Percentiles rank a stretch among this genome's conserved stretches.
Evolutionary conservation across 2,329 filamentous ascomycete species (phyloP).

Genomic region (Penicillium janthinellum): DNA sequence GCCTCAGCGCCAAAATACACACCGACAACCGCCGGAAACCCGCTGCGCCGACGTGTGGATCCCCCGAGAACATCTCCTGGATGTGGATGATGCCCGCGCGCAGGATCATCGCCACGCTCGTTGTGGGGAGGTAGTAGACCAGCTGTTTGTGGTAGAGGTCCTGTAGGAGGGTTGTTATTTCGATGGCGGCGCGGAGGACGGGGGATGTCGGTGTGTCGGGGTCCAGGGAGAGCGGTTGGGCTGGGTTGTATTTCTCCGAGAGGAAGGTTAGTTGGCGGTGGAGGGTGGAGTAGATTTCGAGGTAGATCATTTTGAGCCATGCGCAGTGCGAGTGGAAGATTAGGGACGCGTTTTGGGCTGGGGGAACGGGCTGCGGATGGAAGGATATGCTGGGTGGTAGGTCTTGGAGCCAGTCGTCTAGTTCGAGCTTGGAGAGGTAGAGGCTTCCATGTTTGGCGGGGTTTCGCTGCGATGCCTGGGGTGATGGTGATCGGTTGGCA

Average conservation of each 20-base stretch:
- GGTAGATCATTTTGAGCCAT: conserved; percentile 82
- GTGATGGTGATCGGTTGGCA: not conserved
- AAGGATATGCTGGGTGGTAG: conserved; percentile 24
- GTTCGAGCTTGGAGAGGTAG: conserved; percentile 7
- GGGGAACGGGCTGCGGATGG: conserved; percentile 51
- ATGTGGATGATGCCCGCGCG: conserved; percentile 87
- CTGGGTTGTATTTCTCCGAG: conserved; percentile 7
- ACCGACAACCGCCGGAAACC: conserved; percentile 6
- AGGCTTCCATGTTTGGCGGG: not conserved
- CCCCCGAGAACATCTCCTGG: conserved; percentile 61
- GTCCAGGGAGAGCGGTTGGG: conserved; percentile 3
- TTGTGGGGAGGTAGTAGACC: conserved; percentile 75
- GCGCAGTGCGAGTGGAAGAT: conserved; percentile 66
- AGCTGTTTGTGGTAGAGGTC: conserved; percentile 69
- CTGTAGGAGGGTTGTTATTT: conserved; percentile 73
- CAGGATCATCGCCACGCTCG: conserved; percentile 78
- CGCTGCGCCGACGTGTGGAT: not conserved
- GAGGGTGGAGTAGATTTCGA: conserved; percentile 78
- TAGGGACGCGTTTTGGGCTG: conserved; percentile 47
- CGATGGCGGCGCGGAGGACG: conserved; percentile 59
- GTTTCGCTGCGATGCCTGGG: not conserved
- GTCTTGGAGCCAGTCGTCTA: conserved; percentile 12
- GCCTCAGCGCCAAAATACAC: conserved; percentile 9
- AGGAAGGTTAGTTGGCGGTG: conserved; percentile 77
- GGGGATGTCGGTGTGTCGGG: not conserved